Evolutionary conservation across 495 filamentous ascomycete genomes (phyloP).

Genomic region (Talaromyces stipitatus): DNA sequence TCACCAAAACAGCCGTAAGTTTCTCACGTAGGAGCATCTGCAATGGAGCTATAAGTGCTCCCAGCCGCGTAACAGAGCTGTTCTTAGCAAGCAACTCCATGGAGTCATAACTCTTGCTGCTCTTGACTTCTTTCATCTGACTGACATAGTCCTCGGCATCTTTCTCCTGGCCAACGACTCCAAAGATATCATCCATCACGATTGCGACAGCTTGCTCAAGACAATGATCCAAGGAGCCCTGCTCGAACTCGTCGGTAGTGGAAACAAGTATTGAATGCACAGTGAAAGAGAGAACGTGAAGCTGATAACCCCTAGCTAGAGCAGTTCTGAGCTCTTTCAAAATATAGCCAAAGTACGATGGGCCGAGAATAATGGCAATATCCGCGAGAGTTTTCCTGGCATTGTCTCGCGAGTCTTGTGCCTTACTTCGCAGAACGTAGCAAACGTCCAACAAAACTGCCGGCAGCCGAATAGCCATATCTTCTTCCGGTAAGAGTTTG

Average conservation of each 20-base stretch:
- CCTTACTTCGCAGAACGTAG: constrained; percentile 81
- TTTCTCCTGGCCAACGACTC: constrained; percentile 91
- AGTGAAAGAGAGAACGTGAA: constrained; percentile 92
- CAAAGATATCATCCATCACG: constrained; percentile 97
- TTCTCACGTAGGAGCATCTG: constrained; percentile 73
- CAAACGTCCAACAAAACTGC: constrained; percentile 84
- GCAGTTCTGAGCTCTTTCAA: constrained; percentile 82
- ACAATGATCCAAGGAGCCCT: constrained; percentile 87
- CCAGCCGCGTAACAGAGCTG: constrained; percentile 65
- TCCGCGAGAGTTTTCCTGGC: constrained; percentile 80
- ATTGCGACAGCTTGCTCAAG: constrained; percentile 66
- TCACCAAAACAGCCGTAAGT: constrained; percentile 66
- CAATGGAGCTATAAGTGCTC: constrained; percentile 66
- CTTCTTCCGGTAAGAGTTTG: constrained; percentile 63
- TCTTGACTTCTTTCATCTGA: constrained; percentile 95
- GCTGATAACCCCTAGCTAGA: constrained; percentile 76
- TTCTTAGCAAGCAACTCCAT: constrained; percentile 87
- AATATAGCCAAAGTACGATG: constrained; percentile 81
- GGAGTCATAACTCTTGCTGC: constrained; percentile 93
- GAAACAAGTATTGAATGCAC: constrained; percentile 84
- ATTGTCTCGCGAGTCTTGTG: constrained; percentile 83
- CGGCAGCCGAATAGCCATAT: constrained; percentile 65
- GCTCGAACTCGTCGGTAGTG: constrained; percentile 62
- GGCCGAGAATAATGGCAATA: constrained; percentile 70
- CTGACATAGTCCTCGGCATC: constrained; percentile 93